Conservation (phyloP, 2,329 filamentous ascomycete species). For the Alternaria arbusti region DNA sequence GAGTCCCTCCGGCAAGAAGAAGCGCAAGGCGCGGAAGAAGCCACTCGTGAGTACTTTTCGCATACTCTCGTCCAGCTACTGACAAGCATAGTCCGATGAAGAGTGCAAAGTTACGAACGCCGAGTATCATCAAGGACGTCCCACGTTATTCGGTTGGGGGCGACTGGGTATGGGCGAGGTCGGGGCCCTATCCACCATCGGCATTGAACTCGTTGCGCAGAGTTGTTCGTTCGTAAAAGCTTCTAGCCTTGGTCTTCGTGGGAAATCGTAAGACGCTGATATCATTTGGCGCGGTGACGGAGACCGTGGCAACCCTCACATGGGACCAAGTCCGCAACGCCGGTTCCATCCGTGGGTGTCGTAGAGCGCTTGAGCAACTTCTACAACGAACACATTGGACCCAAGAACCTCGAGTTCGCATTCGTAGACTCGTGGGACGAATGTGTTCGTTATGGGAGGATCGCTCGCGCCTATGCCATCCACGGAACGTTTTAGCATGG, state of each 20-base stretch:
- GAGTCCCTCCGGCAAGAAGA: conserved; percentile 34
- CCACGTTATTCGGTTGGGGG: background rate
- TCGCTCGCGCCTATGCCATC: background rate
- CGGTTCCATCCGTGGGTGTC: background rate
- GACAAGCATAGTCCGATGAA: conserved; percentile 36
- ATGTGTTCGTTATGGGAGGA: background rate
- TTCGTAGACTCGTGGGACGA: background rate
- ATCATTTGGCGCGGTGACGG: background rate
- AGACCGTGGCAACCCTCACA: background rate
- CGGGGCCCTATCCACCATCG: background rate
- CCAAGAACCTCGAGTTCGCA: background rate
- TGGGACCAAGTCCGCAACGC: background rate
- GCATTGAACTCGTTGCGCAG: background rate
- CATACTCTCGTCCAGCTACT: background rate
- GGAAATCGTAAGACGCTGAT: background rate
- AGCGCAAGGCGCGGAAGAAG: conserved; percentile 37
- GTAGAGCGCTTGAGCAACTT: background rate
- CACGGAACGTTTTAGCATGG: background rate
- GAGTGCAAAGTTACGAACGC: background rate
- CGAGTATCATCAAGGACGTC: background rate
- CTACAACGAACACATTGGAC: background rate
- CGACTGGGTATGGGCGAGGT: conserved; percentile 1
- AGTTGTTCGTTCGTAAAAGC: background rate
- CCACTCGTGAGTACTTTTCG: conserved; percentile 26
- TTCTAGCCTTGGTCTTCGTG: background rate